phyloP scores from a whole-genome alignment of 2,329 filamentous ascomycete species.

The Trichoderma sp. region DNA sequence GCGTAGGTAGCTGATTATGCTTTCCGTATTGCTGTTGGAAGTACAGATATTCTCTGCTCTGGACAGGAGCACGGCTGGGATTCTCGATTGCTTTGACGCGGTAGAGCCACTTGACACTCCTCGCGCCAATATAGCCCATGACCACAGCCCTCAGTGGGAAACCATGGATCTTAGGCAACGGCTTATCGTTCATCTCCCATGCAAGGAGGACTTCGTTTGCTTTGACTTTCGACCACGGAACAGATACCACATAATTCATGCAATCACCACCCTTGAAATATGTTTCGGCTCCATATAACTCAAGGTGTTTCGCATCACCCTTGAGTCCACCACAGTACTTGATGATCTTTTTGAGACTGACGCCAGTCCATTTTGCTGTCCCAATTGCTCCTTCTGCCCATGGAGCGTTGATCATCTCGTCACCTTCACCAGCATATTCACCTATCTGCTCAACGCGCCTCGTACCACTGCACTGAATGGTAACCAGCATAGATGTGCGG shows the following conservation, averaged over 20 bases:
- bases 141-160: slow-evolving; percentile 64
- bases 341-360: slow-evolving; percentile 69
- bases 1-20: slow-evolving; percentile 50
- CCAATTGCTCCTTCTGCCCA: slow-evolving; percentile 71
- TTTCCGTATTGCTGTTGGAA: slow-evolving; percentile 69
- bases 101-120: slow-evolving; percentile 65
- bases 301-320: slow-evolving; percentile 59
- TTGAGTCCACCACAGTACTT: slow-evolving; percentile 66
- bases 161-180: slow-evolving; percentile 65
- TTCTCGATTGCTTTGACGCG: slow-evolving; percentile 60
- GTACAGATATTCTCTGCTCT: slow-evolving; percentile 67
- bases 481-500: slow-evolving; percentile 58
- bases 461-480: slow-evolving; percentile 69
- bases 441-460: slow-evolving; percentile 68
- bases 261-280: slow-evolving; percentile 69
- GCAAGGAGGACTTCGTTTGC: slow-evolving; percentile 66
- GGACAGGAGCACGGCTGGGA: slow-evolving; percentile 61
- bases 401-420: slow-evolving; percentile 56
- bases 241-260: slow-evolving; percentile 67
- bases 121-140: slow-evolving; percentile 66
- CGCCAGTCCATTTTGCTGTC: slow-evolving; percentile 63
- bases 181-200: slow-evolving; percentile 72
- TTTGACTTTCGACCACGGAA: slow-evolving; percentile 69
- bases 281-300: slow-evolving; percentile 70
- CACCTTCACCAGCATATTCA: slow-evolving; percentile 66